Evolutionary conservation across 2,329 filamentous ascomycete species (phyloP).

Genomic region (Fusarium sp.): DNA sequence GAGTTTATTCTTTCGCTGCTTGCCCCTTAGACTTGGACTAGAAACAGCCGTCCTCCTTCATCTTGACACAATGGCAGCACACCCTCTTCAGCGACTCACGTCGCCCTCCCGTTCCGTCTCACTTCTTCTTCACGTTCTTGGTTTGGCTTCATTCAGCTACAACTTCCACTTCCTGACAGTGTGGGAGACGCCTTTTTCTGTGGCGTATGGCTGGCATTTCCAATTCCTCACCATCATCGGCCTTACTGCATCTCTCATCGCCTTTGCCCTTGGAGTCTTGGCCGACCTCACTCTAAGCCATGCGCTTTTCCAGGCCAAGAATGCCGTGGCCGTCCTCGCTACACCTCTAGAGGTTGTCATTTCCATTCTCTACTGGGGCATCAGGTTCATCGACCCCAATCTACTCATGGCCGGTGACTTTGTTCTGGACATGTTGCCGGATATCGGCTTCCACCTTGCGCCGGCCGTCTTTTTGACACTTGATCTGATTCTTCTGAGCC

Average conservation of each 20-base stretch:
- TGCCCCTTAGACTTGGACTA: background rate
- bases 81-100: conserved; percentile 74
- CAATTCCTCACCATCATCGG: conserved; percentile 83
- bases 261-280: conserved; percentile 71
- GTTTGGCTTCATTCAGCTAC: conserved; percentile 64
- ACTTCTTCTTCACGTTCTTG: conserved; percentile 69
- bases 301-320: conserved; percentile 74
- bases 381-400: conserved; percentile 66
- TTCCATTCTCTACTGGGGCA: conserved; percentile 78
- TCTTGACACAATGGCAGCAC: conserved; percentile 54
- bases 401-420: conserved; percentile 68
- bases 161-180: conserved; percentile 64
- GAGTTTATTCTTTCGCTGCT: background rate
- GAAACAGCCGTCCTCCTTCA: background rate
- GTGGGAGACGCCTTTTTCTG: conserved; percentile 65
- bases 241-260: conserved; percentile 69
- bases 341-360: conserved; percentile 79
- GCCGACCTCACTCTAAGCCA: conserved; percentile 72
- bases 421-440: conserved; percentile 65
- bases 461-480: conserved; percentile 73
- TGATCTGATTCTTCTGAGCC: conserved; percentile 76
- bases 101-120: conserved; percentile 75
- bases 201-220: conserved; percentile 74
- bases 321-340: conserved; percentile 72
- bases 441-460: conserved; percentile 74